Base-by-base conservation (phyloP, 1,139 yeast species). In the Yamadazyma siamensis region DNA sequence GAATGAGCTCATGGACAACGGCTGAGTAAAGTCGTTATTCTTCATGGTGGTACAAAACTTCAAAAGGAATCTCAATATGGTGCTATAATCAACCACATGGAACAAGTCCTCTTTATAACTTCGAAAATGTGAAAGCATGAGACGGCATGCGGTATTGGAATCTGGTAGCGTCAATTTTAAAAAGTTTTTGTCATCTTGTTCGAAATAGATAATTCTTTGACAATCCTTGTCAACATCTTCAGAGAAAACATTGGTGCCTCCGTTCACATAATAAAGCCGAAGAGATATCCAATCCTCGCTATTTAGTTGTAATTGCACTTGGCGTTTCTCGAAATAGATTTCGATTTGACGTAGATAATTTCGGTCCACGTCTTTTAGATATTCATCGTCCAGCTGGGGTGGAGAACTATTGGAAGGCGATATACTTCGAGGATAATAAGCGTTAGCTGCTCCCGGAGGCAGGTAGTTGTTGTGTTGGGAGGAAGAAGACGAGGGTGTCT, bases 131-230 rank as follows among this genome's bases (percentile, higher is more conserved):
- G 36, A 37, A 11, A 43, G 28, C 30, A 38, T 36, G 19, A 51
- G 27, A 15, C 37, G 36, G 28, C 40, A 39, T 1, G 39, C 29
- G 2, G 21, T 19, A 13, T 34, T 40, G 14, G 38, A 36, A 17
- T 31, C 32, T 1, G 56, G 56, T 16, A 41, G 38, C 16, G 46
- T 36, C 12, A 40, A 22, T 28, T 45, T 49, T 4, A 52, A 36
- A 19, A 47, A 23, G 20, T 41, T 47, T 3, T 46, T 39, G 27
- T 50, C 54, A 7, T 48, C 52, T 34, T 38, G 35, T 4, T 35
- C 26, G 8, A 51, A 30, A 3, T 32, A 36, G 8, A 44, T 24
- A 7, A 21, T 6, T 14, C 32, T 35, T 11, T 30, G 19, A 3
- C 28, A 11, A 26, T 51, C 54, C 4, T 26, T 13, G 5, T 15